Base-by-base conservation (phyloP, 441 rosid species). In the Populus tomentosa region DNA sequence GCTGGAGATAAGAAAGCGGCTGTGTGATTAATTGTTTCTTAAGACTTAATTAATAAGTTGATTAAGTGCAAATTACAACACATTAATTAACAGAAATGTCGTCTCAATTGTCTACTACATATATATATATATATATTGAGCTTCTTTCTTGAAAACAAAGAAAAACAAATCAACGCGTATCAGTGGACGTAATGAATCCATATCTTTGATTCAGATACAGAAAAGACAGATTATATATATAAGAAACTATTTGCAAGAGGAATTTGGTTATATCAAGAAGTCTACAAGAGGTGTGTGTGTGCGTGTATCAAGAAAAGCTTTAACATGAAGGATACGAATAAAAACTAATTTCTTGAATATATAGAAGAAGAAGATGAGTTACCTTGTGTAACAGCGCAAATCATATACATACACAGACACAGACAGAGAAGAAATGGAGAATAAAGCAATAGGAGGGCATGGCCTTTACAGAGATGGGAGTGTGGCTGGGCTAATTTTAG, bases 1-100 rank as follows among this genome's bases (percentile, higher is more conserved):
- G 56, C 18, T 11, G 28, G 62, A 71, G 42, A 80, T 75, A 82
- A 82, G 77, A 68, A 46, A 70, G 82, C 77, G 79, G 82, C 74
- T 78, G 32, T 79, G 20, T 50, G 23, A 56, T 69, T 78, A 69
- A 76, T 64, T 56, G 56, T 75, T 63, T 13, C 16, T 46, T 28
- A 6, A 50, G 6, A 10, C 8, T 62, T 70, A 13, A 24, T 35
- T 24, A 20, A 14, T 8, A 36, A 24, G 26, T 35, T 32, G 20
- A 62, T 20, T 24, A 66, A 2, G 14, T 46, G 38, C 11, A 65
- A 7, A 68, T 68, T 50, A 42, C 9, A 11, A 35, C 28, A 6
- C 71, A 26, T 64, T 67, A 28, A 20, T 64, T 67, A 28, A 13
- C 30, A 26, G 32, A 13, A 67, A 67, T 46, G 56, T 46, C 20